Evolutionary conservation across 2,329 filamentous ascomycete species (phyloP).

Genomic region (Alternaria sp.): DNA sequence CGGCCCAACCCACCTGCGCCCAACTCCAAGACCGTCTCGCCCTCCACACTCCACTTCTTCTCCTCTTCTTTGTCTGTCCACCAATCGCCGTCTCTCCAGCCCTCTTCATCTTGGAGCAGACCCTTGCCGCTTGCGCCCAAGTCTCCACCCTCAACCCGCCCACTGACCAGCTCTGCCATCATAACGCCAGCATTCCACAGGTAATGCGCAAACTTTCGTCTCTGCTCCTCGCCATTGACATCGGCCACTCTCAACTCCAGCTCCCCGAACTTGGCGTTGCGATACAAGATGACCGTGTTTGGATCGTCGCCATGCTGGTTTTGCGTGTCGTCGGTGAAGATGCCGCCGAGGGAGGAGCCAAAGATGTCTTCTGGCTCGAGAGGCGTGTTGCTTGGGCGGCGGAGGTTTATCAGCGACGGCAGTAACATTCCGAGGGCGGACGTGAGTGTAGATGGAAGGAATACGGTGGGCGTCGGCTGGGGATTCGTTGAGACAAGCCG

Average conservation of each 20-base stretch:
- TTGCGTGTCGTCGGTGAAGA: constrained; percentile 73
- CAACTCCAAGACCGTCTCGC: constrained; percentile 67
- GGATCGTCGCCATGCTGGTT: constrained; percentile 70
- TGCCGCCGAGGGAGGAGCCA: constrained; percentile 64
- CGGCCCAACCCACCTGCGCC: constrained; percentile 67
- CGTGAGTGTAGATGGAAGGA: background rate
- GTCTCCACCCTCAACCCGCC: constrained; percentile 21
- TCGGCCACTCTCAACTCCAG: constrained; percentile 55
- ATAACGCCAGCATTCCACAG: constrained; percentile 72
- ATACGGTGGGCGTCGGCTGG: background rate
- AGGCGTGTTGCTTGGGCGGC: constrained; percentile 34
- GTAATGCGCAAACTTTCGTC: constrained; percentile 73
- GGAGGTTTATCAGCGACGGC: constrained; percentile 41
- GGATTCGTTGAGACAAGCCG: background rate
- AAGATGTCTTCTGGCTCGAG: constrained; percentile 67
- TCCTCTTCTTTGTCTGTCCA: constrained; percentile 46
- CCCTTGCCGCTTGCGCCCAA: constrained; percentile 25
- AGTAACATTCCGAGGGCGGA: constrained; percentile 28
- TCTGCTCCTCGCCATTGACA: constrained; percentile 62
- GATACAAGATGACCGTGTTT: constrained; percentile 66
- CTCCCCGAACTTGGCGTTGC: constrained; percentile 48
- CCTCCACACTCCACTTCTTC: constrained; percentile 57
- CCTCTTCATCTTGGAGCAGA: constrained; percentile 32
- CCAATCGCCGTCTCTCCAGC: constrained; percentile 38
- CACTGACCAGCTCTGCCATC: constrained; percentile 55